Evolutionary conservation across 2,329 filamentous ascomycete species (phyloP).

Genomic region (Beauveria varroae): DNA sequence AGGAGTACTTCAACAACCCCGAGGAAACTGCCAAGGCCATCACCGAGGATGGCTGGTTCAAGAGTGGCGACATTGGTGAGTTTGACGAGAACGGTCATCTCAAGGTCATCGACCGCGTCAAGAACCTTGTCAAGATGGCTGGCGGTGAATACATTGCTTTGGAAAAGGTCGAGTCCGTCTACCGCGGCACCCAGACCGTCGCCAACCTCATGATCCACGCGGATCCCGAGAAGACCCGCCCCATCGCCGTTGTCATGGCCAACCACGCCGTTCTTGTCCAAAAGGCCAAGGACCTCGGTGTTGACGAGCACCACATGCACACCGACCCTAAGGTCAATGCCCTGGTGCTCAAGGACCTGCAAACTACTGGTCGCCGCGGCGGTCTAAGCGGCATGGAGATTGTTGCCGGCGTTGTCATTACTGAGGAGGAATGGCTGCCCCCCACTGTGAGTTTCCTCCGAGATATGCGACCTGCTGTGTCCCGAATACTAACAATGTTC

Average conservation of each 20-base stretch:
- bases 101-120: slow-evolving; percentile 88
- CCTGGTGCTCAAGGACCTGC: slow-evolving; percentile 59
- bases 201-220: slow-evolving; percentile 85
- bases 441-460: slow-evolving; percentile 58
- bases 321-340: slow-evolving; percentile 56
- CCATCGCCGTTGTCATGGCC: slow-evolving; percentile 71
- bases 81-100: slow-evolving; percentile 75
- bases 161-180: slow-evolving; percentile 90
- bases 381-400: slow-evolving; percentile 66
- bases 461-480: too few species aligned
- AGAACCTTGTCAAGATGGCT: slow-evolving; percentile 94
- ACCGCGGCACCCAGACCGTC: slow-evolving; percentile 71
- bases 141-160: slow-evolving; percentile 96
- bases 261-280: slow-evolving; percentile 57
- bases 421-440: slow-evolving; percentile 84
- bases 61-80: slow-evolving; percentile 91
- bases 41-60: slow-evolving; percentile 89
- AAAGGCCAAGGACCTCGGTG: slow-evolving; percentile 51
- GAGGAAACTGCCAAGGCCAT: slow-evolving; percentile 75
- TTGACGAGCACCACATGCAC: slow-evolving; percentile 62
- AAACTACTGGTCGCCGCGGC: slow-evolving; percentile 54
- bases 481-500: slow-evolving; percentile 15
- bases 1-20: slow-evolving; percentile 76
- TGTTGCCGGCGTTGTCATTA: slow-evolving; percentile 67
- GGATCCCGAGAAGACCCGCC: slow-evolving; percentile 64